Base-by-base conservation (phyloP, 805 yeast species). In the Kuraishia capsulata region DNA sequence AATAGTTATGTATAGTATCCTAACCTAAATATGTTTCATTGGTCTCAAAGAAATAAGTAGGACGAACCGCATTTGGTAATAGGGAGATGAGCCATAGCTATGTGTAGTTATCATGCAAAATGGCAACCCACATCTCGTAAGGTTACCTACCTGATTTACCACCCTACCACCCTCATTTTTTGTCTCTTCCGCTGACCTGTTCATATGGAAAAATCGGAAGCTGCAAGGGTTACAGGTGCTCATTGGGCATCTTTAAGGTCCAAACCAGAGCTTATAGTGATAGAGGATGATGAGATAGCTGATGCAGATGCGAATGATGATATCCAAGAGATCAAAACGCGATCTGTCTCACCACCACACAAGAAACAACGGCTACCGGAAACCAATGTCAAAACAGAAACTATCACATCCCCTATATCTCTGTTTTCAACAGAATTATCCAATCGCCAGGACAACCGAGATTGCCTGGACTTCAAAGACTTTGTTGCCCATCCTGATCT, bases 401-500 rank as follows among this genome's bases (percentile, higher is more conserved):
- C n/a, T 4, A 14, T n/a, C 19, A n/a, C n/a, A 21, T 11, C 34
- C 8, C 34, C 26, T 8, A 23, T 23, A 8, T 23, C 26, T 8
- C 26, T 23, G 26, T 23, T 23, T 23, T 8, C 26, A 8, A 23
- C 26, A 8, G 26, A 23, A 11, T 11, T 23, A 8, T 8, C 14
- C 14, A 13, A 13, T 5, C 21, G 44, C 3, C 16, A 38, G n/a
- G 53, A 46, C 4, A 47, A 59, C 30, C 36, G 17, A 20, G 61
- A 58, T 33, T 43, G 57, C 1, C 44, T 60, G n/a, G 38, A 52
- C 4, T 34, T 59, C 44, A 34, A 37, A 6, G 57, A 54, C 11
- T 21, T 59, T 17, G 28, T 58, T 2, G 56, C 60, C 0, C 50
- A 58, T 30, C 45, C 44, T 5, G 33, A 34, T 2, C 34, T 58